Evolutionary conservation across 208 protist genomes (phyloP), one percentile per base, ranked within the genome.

Genomic region (Leptomonas pyrrhocoris): DNA sequence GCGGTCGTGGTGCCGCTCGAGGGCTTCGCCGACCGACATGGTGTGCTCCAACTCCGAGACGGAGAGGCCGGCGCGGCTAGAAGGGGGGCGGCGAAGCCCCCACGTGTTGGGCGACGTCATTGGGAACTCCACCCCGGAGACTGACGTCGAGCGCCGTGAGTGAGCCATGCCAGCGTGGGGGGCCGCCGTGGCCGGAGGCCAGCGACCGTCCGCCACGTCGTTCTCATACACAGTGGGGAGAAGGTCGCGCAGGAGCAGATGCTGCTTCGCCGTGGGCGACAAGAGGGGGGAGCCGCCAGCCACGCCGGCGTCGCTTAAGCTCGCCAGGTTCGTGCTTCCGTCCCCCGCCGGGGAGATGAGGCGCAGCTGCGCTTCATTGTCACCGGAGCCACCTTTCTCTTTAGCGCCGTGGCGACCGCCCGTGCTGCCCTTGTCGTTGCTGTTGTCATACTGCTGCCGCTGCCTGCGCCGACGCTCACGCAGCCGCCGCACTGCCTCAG

Each of bases 401-500:
- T 15, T n/a, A 15, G 11, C 43, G 2, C 3, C 28, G 49, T 15
- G 18, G 49, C 21, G 18, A 8, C 28, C 31, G 7, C 30, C 30
- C 46, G 62, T 21, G n/a, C 36, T 36, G 27, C 16, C 25, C 18
- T 19, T 23, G 46, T 15, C 25, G 16, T 42, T 15, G 16, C 30
- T 15, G 13, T 8, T 62, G 42, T 30, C 31, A 6, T 21, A n/a
- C 64, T 63, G 36, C 16, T 71, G 36, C 49, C 30, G 49, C 42
- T 70, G 34, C 50, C n/a, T 42, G 27, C 38, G 7, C 4, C 83
- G 68, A 45, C 68, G 49, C 57, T 68, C 73, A n/a, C 70, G 74
- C 51, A 88, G 72, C 5, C 63, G 65, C 19, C 61, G 60, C 34
- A 46, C 61, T 8, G 83, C 83, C 55, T 77, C 73, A 23, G n/a